Conservation (phyloP, 306 rosid genomes). For the Ceratonia siliqua region DNA sequence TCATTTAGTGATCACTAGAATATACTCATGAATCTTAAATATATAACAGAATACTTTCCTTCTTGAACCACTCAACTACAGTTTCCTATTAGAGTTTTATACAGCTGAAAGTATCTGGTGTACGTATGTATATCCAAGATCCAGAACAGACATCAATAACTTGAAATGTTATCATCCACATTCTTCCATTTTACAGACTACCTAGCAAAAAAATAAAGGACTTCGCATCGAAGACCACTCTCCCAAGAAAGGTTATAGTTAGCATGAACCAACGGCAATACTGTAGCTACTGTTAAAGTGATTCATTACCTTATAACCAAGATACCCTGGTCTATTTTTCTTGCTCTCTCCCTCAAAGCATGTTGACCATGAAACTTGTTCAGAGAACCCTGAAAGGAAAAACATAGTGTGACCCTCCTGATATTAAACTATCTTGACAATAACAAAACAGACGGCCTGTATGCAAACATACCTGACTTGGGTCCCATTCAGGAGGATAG, state of each 20-base stretch:
- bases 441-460: neutral
- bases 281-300: neutral
- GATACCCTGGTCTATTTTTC: constrained; percentile 86
- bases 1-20: neutral
- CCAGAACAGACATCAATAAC: constrained; percentile 23
- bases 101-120: neutral
- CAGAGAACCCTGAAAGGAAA: constrained; percentile 63
- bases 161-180: constrained; percentile 14
- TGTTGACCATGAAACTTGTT: constrained; percentile 78
- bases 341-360: constrained; percentile 92
- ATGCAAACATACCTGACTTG: constrained; percentile 61
- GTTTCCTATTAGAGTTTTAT: neutral
- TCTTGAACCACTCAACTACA: neutral
- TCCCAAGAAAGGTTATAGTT: neutral
- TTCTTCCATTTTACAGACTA: constrained; percentile 3
- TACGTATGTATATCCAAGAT: constrained; percentile 6
- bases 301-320: constrained; percentile 68
- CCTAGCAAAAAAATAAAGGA: neutral
- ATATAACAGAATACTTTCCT: neutral
- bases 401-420: constrained; percentile 24
- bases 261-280: neutral
- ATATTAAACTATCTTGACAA: neutral
- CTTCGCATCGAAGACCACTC: neutral
- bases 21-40: neutral
- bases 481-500: constrained; percentile 97